Evolutionary conservation across 1,139 yeast genomes (phyloP).

Genomic region (Kodamaea fungicola): DNA sequence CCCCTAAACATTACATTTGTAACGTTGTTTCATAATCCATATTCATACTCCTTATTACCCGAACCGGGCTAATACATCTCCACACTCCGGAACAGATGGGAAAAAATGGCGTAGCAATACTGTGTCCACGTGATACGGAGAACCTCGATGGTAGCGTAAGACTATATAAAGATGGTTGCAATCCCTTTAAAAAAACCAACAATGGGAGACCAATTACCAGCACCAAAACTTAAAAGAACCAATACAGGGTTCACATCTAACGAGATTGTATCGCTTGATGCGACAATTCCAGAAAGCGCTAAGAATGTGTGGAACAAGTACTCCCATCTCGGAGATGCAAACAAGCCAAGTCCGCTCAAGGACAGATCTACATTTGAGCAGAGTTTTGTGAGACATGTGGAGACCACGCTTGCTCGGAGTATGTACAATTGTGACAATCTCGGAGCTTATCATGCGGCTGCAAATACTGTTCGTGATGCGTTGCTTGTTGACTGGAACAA

Average conservation of each 20-base stretch:
- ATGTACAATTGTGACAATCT: slow-evolving; percentile 87
- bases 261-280: slow-evolving; percentile 79
- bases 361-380: slow-evolving; percentile 51
- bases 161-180: no score
- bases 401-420: slow-evolving; percentile 83
- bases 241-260: slow-evolving; percentile 89
- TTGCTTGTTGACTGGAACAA: slow-evolving; percentile 86
- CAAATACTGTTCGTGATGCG: slow-evolving; percentile 74
- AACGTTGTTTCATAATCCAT: no score
- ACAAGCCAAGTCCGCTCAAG: slow-evolving; percentile 22
- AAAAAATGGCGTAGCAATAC: no score
- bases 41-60: no score
- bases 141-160: no score
- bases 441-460: slow-evolving; percentile 91
- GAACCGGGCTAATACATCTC: no score
- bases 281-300: slow-evolving; percentile 74
- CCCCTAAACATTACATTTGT: no score
- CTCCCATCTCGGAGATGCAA: slow-evolving; percentile 27
- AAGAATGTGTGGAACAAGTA: slow-evolving; percentile 75
- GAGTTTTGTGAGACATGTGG: slow-evolving; percentile 80
- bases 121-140: no score
- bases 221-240: slow-evolving; percentile 58
- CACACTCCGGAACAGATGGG: no score
- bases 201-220: slow-evolving; percentile 44
- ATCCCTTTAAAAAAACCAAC: no score